These are phyloP conservation scores for Plantago elongata DNA, from an alignment of 257 asterid genomes.

Conservation along the genomic window DNA sequence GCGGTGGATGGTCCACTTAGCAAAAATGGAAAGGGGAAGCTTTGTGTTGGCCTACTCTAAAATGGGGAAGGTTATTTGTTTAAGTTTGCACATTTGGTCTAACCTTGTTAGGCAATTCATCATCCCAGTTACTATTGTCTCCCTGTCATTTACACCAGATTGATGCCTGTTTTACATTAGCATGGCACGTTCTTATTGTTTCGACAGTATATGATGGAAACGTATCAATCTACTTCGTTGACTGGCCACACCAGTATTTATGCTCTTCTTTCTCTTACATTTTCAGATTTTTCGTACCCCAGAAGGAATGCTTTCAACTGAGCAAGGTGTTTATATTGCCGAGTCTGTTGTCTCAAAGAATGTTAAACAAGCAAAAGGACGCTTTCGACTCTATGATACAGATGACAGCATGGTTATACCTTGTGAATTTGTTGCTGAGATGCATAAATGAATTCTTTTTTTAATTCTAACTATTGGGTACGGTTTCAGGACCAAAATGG, in stretches of 20 bases:
- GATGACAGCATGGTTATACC: slow-evolving; percentile 43
- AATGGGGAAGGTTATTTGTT: background rate
- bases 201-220: background rate
- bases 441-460: slow-evolving; percentile 8
- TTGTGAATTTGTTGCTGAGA: slow-evolving; percentile 20
- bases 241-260: slow-evolving; percentile 1
- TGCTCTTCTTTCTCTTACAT: slow-evolving; percentile 15
- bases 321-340: slow-evolving; percentile 88
- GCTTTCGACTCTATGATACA: slow-evolving; percentile 61
- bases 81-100: slow-evolving; percentile 1
- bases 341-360: slow-evolving; percentile 71
- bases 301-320: slow-evolving; percentile 85
- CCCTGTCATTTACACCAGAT: background rate
- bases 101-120: background rate
- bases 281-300: slow-evolving; percentile 82
- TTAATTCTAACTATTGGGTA: slow-evolving; percentile 18
- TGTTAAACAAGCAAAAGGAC: slow-evolving; percentile 90
- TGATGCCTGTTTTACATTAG: background rate
- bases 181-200: no score
- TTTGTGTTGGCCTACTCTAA: no score
- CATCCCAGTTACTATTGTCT: background rate
- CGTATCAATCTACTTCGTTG: slow-evolving; percentile 12
- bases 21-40: no score
- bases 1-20: no score
- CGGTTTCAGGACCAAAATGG: slow-evolving; percentile 58